Base-by-base conservation (phyloP, 192 early-diverging fungal genomes). In the Helicostylum pulchrum region DNA sequence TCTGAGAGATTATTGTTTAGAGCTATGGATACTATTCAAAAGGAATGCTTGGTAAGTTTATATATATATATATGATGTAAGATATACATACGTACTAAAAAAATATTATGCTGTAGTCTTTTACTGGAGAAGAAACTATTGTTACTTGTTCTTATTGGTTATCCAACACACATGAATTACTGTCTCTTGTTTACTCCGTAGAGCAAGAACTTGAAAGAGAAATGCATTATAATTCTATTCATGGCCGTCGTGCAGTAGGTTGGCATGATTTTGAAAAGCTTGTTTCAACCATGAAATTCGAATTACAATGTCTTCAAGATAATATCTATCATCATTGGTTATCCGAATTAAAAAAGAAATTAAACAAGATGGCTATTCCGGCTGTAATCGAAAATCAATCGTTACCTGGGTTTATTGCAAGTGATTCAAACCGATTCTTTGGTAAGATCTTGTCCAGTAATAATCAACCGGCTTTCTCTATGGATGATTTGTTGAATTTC, bases 251-350 rank as follows among this genome's bases (percentile, higher is more conserved):
- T 4, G 69, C 80, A 4, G 68, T 81, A 54, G 80, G 80, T 56
- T 89, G 83, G 81, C 75, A 75, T 55, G 88, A 94, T 59, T 83
- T 82, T 64, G 93, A 94, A 76, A 88, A 90, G 49, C 77, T 89
- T 3, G 87, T 96, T 45, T 87, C 88, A 57, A 92, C 93, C 34
- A 86, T 94, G 60, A 90, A 92, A 68, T 88, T 84, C 73, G 94
- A 97, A 61, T 78, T 98, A n/a, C 91, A 99, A 76, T 86, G 91
- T 68, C 73, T 98, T 20, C 82, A 98, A 50, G 87, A 91, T 44
- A 93, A 96, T 64, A 96, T 98, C 62, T 98, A 94, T 85, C 93
- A 94, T 78, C 93, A 92, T 34, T 96, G 93, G 94, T 92, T 97
- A 84, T 94, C 93, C 73, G 92, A 95, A 54, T 80, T 97, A 67